Percentiles rank a stretch among this genome's conserved stretches.
Evolutionary conservation across 192 early-diverging fungal species (phyloP).

Genomic region (Coemansia sp.): DNA sequence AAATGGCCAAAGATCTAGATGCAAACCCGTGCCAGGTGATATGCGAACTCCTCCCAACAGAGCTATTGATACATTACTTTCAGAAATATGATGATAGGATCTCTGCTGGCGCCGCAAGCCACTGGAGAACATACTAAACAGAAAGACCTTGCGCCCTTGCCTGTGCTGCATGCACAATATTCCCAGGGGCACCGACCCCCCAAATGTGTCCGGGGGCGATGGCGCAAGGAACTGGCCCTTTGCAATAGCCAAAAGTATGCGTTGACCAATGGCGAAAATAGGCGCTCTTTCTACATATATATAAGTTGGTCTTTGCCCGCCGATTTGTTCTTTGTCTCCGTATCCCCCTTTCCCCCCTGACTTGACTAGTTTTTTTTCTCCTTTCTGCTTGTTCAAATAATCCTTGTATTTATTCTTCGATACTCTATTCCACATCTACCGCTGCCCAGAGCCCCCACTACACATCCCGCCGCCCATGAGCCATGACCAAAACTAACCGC

Average conservation of each 20-base stretch:
- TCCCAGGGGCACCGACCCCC: neutral
- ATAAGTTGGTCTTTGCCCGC: neutral
- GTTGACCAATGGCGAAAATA: neutral
- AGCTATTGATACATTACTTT: neutral
- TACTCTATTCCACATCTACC: neutral
- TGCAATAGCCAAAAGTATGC: neutral
- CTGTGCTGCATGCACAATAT: neutral
- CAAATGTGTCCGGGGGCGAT: neutral
- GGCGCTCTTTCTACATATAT: neutral
- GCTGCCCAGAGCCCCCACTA: neutral
- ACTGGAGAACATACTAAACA: neutral
- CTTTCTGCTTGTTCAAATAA: neutral
- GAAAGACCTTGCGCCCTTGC: conserved; percentile 1
- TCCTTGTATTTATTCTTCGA: neutral
- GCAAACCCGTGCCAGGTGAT: too few species aligned
- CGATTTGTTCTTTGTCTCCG: neutral
- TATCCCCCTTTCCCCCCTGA: neutral
- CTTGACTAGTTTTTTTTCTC: neutral
- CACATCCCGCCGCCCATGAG: neutral
- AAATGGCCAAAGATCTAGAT: neutral
- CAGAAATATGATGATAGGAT: too few species aligned
- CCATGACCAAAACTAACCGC: conserved; percentile 44
- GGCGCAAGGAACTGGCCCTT: neutral
- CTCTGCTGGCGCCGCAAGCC: neutral
- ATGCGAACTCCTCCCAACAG: neutral